phyloP scores from a whole-genome alignment of 1,139 yeast species.

The Pichia sp. region DNA sequence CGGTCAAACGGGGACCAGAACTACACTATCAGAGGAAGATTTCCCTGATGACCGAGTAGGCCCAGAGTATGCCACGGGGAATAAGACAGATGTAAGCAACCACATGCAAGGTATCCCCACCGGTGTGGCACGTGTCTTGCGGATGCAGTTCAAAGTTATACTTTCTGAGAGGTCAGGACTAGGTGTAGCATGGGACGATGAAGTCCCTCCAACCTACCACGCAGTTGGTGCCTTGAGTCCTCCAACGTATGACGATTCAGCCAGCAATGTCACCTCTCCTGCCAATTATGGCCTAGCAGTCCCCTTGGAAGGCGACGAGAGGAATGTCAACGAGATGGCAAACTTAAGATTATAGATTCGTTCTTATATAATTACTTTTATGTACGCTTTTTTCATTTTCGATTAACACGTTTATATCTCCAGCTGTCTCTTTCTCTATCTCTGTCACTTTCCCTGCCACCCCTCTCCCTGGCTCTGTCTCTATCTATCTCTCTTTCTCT shows the following conservation, averaged over 20 bases:
- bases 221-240: conserved; percentile 82
- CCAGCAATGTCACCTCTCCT: conserved; percentile 14
- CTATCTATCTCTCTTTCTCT: background rate
- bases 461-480: background rate
- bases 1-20: background rate
- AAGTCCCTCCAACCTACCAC: conserved; percentile 93
- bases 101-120: conserved; percentile 68
- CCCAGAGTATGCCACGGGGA: conserved; percentile 30
- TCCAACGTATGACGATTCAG: conserved; percentile 56
- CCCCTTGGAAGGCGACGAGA: conserved; percentile 19
- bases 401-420: background rate
- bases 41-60: conserved; percentile 30
- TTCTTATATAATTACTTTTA: background rate
- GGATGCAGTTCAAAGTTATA: conserved; percentile 86
- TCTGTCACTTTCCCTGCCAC: conserved; percentile 6
- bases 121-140: conserved; percentile 87
- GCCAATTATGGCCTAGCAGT: conserved; percentile 20
- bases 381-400: background rate
- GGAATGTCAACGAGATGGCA: background rate
- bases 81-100: conserved; percentile 28
- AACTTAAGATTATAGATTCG: background rate
- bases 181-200: conserved; percentile 98
- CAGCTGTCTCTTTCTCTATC: conserved; percentile 2
- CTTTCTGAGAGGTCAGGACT: conserved; percentile 89
- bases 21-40: conserved; percentile 11